Conservation (phyloP, 2,329 filamentous ascomycete species). For the Aspergillus novoparasiticus region DNA sequence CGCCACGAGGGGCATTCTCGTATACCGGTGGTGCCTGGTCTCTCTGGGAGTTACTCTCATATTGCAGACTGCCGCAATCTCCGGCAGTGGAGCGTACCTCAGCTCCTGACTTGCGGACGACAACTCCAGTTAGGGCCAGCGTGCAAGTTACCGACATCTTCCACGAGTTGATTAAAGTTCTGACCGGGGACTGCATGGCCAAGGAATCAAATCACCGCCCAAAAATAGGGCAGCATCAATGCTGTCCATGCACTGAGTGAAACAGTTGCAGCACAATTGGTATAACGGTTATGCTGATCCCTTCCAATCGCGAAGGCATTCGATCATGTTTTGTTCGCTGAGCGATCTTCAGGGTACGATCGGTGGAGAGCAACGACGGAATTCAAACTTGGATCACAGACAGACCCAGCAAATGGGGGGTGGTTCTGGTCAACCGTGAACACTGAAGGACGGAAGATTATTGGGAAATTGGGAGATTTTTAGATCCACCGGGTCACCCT, state of each 20-base stretch:
- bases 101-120: not conserved
- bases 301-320: not conserved
- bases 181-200: not conserved
- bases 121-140: not conserved
- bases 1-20: constrained; percentile 1
- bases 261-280: not conserved
- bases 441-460: not conserved
- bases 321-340: not conserved
- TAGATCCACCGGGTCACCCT: not conserved
- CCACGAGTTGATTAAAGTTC: not conserved
- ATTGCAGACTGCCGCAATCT: not conserved
- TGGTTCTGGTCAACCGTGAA: too few relatives aligned
- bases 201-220: not conserved
- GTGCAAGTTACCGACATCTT: not conserved
- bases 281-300: constrained; percentile 5
- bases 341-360: constrained; percentile 2
- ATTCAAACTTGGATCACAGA: not conserved
- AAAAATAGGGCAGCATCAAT: not conserved
- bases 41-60: not conserved
- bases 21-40: not conserved
- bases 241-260: not conserved
- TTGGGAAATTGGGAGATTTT: not conserved
- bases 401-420: not conserved
- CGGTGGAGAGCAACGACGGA: not conserved
- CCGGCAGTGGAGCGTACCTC: not conserved